A percentile compares a stretch with the other conserved stretches of the same genome.
phyloP scores from a whole-genome alignment of 139 green algal genomes.

The Chlamydomonas asymmetrica region DNA sequence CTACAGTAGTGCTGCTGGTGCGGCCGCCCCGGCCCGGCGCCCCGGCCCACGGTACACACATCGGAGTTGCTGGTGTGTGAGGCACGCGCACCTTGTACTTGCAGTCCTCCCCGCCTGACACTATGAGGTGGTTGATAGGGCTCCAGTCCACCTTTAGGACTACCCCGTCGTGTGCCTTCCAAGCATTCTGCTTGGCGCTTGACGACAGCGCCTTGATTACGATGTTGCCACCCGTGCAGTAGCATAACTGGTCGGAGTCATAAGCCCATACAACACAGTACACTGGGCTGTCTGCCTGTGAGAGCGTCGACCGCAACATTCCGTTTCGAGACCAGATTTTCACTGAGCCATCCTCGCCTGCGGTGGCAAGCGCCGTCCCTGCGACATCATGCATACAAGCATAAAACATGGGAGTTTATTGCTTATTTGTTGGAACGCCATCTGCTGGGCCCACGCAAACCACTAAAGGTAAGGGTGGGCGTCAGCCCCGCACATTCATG shows the following conservation, averaged over 20 bases:
- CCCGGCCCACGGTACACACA: no score
- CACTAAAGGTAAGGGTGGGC: no score
- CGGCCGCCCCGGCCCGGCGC: no score
- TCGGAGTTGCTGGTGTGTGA: background rate
- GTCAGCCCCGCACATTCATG: background rate
- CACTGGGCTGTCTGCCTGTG: slow-evolving; percentile 55
- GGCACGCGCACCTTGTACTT: slow-evolving; percentile 71
- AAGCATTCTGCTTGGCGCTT: slow-evolving; percentile 45
- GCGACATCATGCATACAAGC: no score
- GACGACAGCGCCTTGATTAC: slow-evolving; percentile 56
- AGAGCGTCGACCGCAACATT: slow-evolving; percentile 77
- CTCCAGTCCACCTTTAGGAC: slow-evolving; percentile 75
- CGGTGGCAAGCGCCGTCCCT: slow-evolving; percentile 75
- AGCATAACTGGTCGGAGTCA: slow-evolving; percentile 62
- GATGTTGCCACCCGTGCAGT: slow-evolving; percentile 59
- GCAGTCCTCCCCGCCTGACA: slow-evolving; percentile 79
- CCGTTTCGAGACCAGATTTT: slow-evolving; percentile 80
- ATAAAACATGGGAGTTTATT: no score
- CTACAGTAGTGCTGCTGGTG: no score
- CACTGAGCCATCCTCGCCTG: slow-evolving; percentile 77
- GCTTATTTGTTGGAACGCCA: background rate
- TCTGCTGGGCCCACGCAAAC: background rate
- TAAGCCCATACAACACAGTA: slow-evolving; percentile 70
- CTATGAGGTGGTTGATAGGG: slow-evolving; percentile 65
- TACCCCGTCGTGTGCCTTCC: slow-evolving; percentile 57